phyloP scores from a whole-genome alignment of 2,329 filamentous ascomycete genomes.

The Arthrobotrys musiformis region DNA sequence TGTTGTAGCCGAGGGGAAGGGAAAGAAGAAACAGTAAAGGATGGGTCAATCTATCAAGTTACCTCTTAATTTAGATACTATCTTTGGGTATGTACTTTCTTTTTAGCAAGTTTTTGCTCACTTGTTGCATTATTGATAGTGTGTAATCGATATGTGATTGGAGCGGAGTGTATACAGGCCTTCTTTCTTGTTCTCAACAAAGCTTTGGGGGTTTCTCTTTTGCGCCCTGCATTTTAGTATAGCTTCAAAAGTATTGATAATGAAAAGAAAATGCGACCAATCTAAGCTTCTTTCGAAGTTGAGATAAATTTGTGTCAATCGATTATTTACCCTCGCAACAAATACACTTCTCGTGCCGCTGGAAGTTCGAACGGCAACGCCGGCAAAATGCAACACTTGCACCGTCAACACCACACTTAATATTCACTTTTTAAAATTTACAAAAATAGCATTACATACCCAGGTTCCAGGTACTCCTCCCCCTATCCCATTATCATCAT shows the following conservation, averaged over 20 bases:
- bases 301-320: no score
- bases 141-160: conserved; percentile 12
- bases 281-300: background rate
- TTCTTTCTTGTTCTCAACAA: no score
- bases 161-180: no score
- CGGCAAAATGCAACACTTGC: no score
- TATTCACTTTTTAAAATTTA: no score
- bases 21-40: conserved; percentile 63
- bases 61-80: background rate
- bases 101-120: background rate
- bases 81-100: background rate
- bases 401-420: no score
- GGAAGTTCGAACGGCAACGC: no score
- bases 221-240: background rate
- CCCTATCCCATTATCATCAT: no score
- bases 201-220: background rate
- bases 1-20: conserved; percentile 60
- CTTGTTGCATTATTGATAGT: conserved; percentile 19
- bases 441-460: no score
- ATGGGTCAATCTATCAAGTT: background rate
- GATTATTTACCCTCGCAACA: no score
- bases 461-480: no score
- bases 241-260: conserved; percentile 8
- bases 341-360: no score
- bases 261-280: background rate